phyloP scores from a whole-genome alignment of 768 basidiomycete genomes.

The Steccherinum ochraceum region DNA sequence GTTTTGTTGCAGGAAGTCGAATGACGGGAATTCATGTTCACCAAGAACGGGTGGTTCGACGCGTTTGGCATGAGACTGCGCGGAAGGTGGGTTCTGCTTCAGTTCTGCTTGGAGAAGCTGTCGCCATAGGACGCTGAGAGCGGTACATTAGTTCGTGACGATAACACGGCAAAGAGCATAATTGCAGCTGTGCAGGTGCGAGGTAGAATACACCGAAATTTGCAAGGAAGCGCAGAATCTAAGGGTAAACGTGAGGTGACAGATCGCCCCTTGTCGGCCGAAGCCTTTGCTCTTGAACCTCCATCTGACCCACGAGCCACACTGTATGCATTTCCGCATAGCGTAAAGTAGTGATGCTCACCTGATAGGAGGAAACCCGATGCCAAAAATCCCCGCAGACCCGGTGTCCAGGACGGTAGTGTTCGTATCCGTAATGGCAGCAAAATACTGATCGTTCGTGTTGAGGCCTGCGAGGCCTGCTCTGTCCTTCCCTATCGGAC shows the following conservation, averaged over 20 bases:
- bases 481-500: slow-evolving; percentile 53
- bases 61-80: background rate
- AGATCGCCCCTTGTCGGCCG: too few species aligned
- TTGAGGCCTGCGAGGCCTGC: slow-evolving; percentile 49
- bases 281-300: too few species aligned
- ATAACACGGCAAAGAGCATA: too few species aligned
- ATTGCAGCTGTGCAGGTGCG: background rate
- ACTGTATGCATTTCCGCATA: too few species aligned
- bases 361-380: slow-evolving; percentile 74
- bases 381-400: slow-evolving; percentile 63
- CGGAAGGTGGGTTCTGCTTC: background rate
- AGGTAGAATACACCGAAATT: too few species aligned
- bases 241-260: too few species aligned
- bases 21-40: slow-evolving; percentile 10
- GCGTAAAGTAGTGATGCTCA: too few species aligned
- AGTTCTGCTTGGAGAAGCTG: slow-evolving; percentile 14
- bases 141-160: too few species aligned
- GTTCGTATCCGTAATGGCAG: slow-evolving; percentile 63
- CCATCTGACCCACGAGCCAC: too few species aligned
- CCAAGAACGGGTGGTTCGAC: slow-evolving; percentile 6
- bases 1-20: slow-evolving; percentile 4
- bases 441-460: slow-evolving; percentile 50
- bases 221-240: too few species aligned
- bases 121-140: slow-evolving; percentile 22
- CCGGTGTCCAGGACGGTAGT: slow-evolving; percentile 52